phyloP scores from a whole-genome alignment of 495 filamentous ascomycete genomes.

The Glutinoglossum americanum region DNA sequence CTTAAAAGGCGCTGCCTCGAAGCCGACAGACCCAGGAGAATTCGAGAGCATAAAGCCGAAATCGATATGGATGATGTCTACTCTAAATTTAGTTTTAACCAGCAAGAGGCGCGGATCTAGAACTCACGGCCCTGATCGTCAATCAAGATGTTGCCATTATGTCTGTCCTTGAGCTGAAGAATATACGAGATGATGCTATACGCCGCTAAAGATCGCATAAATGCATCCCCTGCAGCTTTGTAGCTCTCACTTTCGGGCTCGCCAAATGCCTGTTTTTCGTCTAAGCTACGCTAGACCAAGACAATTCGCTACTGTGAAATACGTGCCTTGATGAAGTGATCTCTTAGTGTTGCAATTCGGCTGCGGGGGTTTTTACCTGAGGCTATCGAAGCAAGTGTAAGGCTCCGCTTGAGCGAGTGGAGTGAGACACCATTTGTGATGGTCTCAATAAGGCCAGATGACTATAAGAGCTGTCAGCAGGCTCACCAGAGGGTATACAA shows the following conservation, averaged over 20 bases:
- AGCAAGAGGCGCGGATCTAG: not conserved
- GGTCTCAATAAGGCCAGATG: conserved; percentile 56
- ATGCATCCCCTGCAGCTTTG: conserved; percentile 41
- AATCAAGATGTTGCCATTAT: conserved; percentile 62
- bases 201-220: conserved; percentile 46
- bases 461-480: conserved; percentile 11
- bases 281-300: not conserved
- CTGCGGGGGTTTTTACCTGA: conserved; percentile 41
- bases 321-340: conserved; percentile 42
- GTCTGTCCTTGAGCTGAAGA: conserved; percentile 57
- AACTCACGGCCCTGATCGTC: conserved; percentile 42
- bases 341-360: conserved; percentile 47
- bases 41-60: conserved; percentile 72
- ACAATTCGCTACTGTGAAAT: not conserved
- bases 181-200: conserved; percentile 61
- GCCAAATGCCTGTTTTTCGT: conserved; percentile 31
- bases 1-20: conserved; percentile 63
- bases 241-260: conserved; percentile 37
- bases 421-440: conserved; percentile 61
- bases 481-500: not conserved
- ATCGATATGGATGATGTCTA: conserved; percentile 57
- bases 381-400: conserved; percentile 45
- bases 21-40: conserved; percentile 52
- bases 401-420: conserved; percentile 51
- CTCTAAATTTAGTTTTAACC: not conserved